These are phyloP conservation scores for Nissolia schottii DNA, from an alignment of 306 rosid genomes.

Conservation along the genomic window DNA sequence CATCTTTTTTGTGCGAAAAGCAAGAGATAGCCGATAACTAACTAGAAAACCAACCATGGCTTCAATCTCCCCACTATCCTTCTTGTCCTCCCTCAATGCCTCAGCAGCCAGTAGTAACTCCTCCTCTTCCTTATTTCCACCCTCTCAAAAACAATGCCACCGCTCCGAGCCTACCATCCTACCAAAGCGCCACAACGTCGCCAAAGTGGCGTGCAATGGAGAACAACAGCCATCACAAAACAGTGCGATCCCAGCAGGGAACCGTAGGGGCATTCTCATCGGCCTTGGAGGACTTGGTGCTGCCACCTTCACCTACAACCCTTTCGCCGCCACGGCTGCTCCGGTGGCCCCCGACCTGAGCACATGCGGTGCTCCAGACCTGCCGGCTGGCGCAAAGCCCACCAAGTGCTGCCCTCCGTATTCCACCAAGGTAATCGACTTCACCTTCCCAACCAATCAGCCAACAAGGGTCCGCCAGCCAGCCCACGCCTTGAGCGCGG, in stretches of 20 bases:
- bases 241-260: not conserved
- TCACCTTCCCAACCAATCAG: not conserved
- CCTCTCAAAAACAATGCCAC: too few relatives aligned
- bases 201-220: too few relatives aligned
- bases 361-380: conserved; percentile 33
- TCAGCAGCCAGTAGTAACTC: too few relatives aligned
- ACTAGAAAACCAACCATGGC: too few relatives aligned
- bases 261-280: conserved; percentile 48
- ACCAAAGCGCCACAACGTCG: too few relatives aligned
- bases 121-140: too few relatives aligned
- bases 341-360: conserved; percentile 44
- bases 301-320: conserved; percentile 9
- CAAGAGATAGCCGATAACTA: too few relatives aligned
- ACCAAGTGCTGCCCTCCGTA: conserved; percentile 50
- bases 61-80: too few relatives aligned
- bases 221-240: not conserved
- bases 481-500: conserved; percentile 37
- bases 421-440: conserved; percentile 5
- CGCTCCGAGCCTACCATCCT: too few relatives aligned
- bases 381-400: conserved; percentile 17
- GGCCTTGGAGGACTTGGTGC: conserved; percentile 49
- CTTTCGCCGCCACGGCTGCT: conserved; percentile 38
- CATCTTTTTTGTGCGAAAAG: too few relatives aligned
- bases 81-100: too few relatives aligned
- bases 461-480: conserved; percentile 26